These are phyloP conservation scores for Colletotrichum sidae DNA, from an alignment of 2,329 filamentous ascomycete species.

Conservation along the genomic window DNA sequence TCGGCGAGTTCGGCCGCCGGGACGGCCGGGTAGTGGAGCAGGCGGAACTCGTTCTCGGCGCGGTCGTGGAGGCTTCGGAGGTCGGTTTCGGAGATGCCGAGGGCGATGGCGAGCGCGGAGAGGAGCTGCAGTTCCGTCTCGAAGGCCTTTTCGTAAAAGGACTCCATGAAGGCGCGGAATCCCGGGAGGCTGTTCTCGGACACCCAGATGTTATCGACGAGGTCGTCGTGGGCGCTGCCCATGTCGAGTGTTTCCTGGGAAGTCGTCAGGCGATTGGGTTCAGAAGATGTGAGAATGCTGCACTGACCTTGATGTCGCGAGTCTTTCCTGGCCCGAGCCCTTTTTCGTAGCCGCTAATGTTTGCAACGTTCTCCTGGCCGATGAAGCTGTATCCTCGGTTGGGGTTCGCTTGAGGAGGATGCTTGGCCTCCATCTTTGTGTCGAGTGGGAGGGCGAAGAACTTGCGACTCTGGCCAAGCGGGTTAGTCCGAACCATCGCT, in stretches of 20 bases:
- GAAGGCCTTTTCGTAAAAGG: slow-evolving; percentile 48
- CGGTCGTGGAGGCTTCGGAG: slow-evolving; percentile 25
- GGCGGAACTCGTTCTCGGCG: slow-evolving; percentile 37
- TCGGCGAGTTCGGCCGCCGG: slow-evolving; percentile 53
- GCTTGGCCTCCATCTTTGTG: slow-evolving; percentile 45
- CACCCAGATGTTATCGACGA: slow-evolving; percentile 52
- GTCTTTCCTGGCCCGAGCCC: slow-evolving; percentile 11
- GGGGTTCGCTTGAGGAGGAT: slow-evolving; percentile 44
- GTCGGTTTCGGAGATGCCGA: slow-evolving; percentile 43
- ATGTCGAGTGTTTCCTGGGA: slow-evolving; percentile 18
- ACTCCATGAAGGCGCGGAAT: slow-evolving; percentile 46
- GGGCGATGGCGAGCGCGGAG: slow-evolving; percentile 46
- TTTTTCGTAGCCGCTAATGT: slow-evolving; percentile 42
- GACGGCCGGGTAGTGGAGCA: slow-evolving; percentile 39
- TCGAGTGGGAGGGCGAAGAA: slow-evolving; percentile 41
- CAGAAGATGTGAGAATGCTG: too few species aligned
- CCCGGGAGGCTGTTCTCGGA: slow-evolving; percentile 51
- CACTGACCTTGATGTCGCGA: slow-evolving; percentile 26
- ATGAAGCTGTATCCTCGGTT: slow-evolving; percentile 47
- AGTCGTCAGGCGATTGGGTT: not conserved
- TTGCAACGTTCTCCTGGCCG: slow-evolving; percentile 44
- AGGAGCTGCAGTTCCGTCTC: slow-evolving; percentile 44
- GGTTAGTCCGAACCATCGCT: not conserved
- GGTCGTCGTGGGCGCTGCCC: slow-evolving; percentile 16
- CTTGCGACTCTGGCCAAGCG: not conserved